phyloP scores from a whole-genome alignment of 2,329 filamentous ascomycete genomes.

The Fusarium austroafricanum region DNA sequence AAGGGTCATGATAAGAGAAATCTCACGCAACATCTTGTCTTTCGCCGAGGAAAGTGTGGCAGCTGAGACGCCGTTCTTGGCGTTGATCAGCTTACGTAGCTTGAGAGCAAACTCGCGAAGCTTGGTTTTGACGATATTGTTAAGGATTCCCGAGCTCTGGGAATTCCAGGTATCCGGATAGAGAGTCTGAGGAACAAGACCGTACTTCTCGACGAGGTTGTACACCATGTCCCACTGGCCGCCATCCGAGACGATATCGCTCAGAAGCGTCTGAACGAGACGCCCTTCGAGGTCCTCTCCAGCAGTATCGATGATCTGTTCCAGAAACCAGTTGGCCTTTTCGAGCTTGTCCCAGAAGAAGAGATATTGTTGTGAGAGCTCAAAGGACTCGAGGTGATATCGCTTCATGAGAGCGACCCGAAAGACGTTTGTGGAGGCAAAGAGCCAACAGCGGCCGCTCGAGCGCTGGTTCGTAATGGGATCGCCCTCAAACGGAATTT shows the following conservation, averaged over 20 bases:
- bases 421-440: slow-evolving; percentile 91
- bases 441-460: slow-evolving; percentile 90
- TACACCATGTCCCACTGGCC: slow-evolving; percentile 95
- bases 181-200: slow-evolving; percentile 82
- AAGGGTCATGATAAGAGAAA: slow-evolving; percentile 84
- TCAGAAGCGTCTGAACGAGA: slow-evolving; percentile 76
- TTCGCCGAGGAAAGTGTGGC: slow-evolving; percentile 66
- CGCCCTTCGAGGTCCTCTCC: slow-evolving; percentile 77
- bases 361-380: slow-evolving; percentile 88
- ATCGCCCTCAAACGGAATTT: slow-evolving; percentile 82
- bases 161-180: slow-evolving; percentile 89
- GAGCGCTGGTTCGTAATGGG: slow-evolving; percentile 87
- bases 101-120: slow-evolving; percentile 85
- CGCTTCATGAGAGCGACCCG: slow-evolving; percentile 88
- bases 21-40: slow-evolving; percentile 80
- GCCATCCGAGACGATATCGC: slow-evolving; percentile 78
- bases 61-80: slow-evolving; percentile 48
- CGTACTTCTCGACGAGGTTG: slow-evolving; percentile 88
- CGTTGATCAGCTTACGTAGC: slow-evolving; percentile 68
- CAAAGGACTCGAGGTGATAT: slow-evolving; percentile 80
- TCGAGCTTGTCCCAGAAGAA: slow-evolving; percentile 97
- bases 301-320: slow-evolving; percentile 82
- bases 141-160: slow-evolving; percentile 75
- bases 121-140: slow-evolving; percentile 82
- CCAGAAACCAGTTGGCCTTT: slow-evolving; percentile 90